Conservation (phyloP, 768 basidiomycete genomes). For the Sporobolomyces pararoseus region DNA sequence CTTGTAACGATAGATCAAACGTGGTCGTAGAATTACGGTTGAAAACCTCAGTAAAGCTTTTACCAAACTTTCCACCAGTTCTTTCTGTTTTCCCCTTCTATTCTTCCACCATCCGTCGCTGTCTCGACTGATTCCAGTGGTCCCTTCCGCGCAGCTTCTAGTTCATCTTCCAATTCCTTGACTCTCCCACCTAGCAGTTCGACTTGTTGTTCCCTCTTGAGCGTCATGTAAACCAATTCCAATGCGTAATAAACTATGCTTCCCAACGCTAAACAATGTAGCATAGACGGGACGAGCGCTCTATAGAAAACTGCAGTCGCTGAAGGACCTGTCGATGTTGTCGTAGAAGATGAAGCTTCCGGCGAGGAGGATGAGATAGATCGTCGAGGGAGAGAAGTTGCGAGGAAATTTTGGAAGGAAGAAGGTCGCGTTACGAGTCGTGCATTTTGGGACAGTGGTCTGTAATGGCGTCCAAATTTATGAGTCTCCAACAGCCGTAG, state of each 20-base stretch:
- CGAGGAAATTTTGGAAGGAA: neutral
- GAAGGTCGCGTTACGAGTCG: neutral
- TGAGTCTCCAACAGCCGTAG: too few relatives aligned
- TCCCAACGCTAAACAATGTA: slow-evolving; percentile 37
- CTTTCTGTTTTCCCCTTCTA: neutral
- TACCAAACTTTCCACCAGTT: slow-evolving; percentile 39
- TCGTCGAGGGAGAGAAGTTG: neutral
- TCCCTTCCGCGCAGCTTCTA: neutral
- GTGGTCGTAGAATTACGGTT: too few relatives aligned
- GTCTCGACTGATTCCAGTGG: neutral
- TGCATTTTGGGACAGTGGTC: too few relatives aligned
- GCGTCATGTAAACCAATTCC: slow-evolving; percentile 20
- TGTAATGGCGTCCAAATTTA: too few relatives aligned
- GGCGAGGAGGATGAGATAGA: neutral
- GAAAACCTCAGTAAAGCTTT: too few relatives aligned
- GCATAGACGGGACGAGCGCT: slow-evolving; percentile 36
- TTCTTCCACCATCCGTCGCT: neutral
- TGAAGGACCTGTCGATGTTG: slow-evolving; percentile 4
- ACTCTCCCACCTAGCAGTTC: neutral
- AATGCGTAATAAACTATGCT: slow-evolving; percentile 41
- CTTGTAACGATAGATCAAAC: too few relatives aligned
- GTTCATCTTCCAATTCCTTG: neutral
- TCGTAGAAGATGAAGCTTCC: neutral
- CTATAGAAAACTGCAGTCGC: slow-evolving; percentile 37
- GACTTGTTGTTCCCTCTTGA: slow-evolving; percentile 28